Conservation (phyloP, 2,329 filamentous ascomycete species). For the Endothia cerciana region DNA sequence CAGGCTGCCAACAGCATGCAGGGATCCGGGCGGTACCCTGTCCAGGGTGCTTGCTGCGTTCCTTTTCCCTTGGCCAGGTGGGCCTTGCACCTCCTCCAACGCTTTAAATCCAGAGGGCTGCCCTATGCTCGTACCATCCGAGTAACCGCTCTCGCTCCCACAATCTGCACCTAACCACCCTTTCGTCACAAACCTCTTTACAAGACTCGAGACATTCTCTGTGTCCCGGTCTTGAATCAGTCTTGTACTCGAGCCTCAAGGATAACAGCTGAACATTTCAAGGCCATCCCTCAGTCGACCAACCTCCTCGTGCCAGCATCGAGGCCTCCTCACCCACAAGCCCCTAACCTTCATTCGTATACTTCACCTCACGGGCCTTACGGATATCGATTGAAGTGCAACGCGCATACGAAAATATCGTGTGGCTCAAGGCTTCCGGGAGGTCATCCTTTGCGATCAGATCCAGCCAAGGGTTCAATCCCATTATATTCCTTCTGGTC, state of each 20-base stretch:
- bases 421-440: not conserved
- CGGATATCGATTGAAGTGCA: not conserved
- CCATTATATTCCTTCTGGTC: not conserved
- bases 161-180: not conserved
- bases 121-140: conserved; percentile 10
- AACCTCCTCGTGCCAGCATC: not conserved
- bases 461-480: not conserved
- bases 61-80: conserved; percentile 5
- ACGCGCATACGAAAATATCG: not conserved
- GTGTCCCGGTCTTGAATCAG: not conserved
- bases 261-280: not conserved
- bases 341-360: not conserved
- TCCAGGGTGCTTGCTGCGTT: not conserved
- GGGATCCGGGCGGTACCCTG: not conserved
- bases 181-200: not conserved
- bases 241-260: not conserved
- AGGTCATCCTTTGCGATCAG: not conserved
- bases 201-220: not conserved
- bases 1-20: not conserved
- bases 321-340: not conserved
- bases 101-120: conserved; percentile 15
- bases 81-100: conserved; percentile 1
- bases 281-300: not conserved
- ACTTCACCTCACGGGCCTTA: not conserved
- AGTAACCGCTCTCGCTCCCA: conserved; percentile 2